Base-by-base conservation (phyloP, 1,139 yeast species). In the Kurtzmaniella natalensis region DNA sequence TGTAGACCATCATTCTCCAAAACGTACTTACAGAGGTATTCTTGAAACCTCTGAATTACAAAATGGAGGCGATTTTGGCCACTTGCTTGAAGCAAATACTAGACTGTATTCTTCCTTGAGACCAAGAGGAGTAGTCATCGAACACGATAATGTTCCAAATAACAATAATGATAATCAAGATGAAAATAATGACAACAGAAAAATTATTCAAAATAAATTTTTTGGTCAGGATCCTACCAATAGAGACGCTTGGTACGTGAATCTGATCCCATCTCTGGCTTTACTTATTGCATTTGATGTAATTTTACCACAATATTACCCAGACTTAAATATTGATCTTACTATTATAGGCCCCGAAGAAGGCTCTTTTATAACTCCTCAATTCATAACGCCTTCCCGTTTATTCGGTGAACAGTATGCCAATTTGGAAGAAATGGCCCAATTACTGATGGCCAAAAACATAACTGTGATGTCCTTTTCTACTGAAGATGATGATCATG, bases 291-390 rank as follows among this genome's bases (percentile, higher is more conserved):
- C 61, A 2, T 41, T 61, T 22, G 63, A 63, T 37, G 48, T 55
- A 14, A 47, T 70, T 26, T 40, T 67, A 14, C 70, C 71, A 2
- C 35, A 35, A 3, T 49, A 44, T 37, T 56, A 60, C 37, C 53
- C 61, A 1, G 48, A 50, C 8, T 53, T 59, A 37, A 39, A 45
- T 3, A 60, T 67, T 1, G 74, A 70, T 42, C 50, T 69, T 45
- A 57, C 69, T 2, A 34, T 70, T 13, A 36, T 65, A 11, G 72
- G 74, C 1, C 72, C 74, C 3, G 55, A 59, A 35, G 66, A 59
- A 40, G 64, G 64, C 7, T 40, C 45, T 14, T 40, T 46, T 7
- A 42, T 47, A 33, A 48, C 53, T 5, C 41, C 37, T 3, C 9
- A 18, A 15, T 24, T 41, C 6, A 31, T 32, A 2, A 8, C 28